phyloP scores from a whole-genome alignment of 441 rosid species.

The Breynia disticha region DNA sequence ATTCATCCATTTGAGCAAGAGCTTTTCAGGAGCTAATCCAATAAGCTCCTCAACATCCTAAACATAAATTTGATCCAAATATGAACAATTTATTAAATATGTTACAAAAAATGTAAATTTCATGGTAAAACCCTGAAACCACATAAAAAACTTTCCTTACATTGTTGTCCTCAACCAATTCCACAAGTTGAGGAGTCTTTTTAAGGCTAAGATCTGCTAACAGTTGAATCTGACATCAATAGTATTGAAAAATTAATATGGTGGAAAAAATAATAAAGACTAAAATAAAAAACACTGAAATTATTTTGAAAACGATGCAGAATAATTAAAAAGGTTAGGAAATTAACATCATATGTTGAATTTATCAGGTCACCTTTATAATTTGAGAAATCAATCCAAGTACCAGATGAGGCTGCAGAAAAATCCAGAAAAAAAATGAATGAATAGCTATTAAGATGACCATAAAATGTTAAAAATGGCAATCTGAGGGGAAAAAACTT shows the following conservation, averaged over 20 bases:
- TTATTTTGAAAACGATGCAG: background rate
- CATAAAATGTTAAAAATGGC: constrained; percentile 10
- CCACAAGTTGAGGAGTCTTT: constrained; percentile 94
- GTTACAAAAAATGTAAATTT: constrained; percentile 7
- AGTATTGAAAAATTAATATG: constrained; percentile 13
- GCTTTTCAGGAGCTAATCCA: constrained; percentile 91
- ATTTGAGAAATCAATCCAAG: constrained; percentile 98
- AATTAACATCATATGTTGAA: background rate
- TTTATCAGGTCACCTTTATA: constrained; percentile 53
- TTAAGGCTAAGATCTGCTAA: constrained; percentile 89
- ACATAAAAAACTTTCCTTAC: constrained; percentile 25
- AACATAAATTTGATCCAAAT: constrained; percentile 7
- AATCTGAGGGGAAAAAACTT: constrained; percentile 20
- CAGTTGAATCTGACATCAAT: constrained; percentile 68
- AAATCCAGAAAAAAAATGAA: constrained; percentile 8
- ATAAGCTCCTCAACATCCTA: constrained; percentile 94
- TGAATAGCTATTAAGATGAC: constrained; percentile 11
- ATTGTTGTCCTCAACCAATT: constrained; percentile 81
- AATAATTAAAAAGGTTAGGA: background rate
- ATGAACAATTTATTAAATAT: background rate
- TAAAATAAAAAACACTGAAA: too few species aligned
- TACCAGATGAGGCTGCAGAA: constrained; percentile 75
- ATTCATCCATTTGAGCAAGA: constrained; percentile 94
- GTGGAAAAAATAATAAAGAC: background rate
- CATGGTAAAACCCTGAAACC: background rate